Evolutionary conservation across 306 rosid genomes (phyloP).

Genomic region (Alnus glutinosa): DNA sequence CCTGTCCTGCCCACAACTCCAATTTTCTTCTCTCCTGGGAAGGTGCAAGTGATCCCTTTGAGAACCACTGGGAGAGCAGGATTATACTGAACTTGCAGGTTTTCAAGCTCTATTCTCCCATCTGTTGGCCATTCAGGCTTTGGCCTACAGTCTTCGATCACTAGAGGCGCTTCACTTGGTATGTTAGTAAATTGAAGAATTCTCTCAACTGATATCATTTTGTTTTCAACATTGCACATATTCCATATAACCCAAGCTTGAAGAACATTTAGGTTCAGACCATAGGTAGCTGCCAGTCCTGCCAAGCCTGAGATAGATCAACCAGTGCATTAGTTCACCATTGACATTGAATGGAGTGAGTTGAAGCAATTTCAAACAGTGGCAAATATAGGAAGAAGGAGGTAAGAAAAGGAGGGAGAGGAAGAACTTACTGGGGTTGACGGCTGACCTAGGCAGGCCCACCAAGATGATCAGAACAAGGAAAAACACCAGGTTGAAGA

Average conservation of each 20-base stretch:
- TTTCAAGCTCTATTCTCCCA: conserved; percentile 62
- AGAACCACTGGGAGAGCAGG: conserved; percentile 71
- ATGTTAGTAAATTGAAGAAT: conserved; percentile 67
- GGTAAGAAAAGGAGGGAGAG: conserved; percentile 10
- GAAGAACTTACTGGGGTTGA: conserved; percentile 65
- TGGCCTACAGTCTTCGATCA: conserved; percentile 58
- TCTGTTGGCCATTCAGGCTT: conserved; percentile 66
- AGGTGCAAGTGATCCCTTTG: conserved; percentile 70
- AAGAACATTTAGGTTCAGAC: conserved; percentile 71
- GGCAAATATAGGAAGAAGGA: not conserved
- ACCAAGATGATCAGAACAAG: conserved; percentile 66
- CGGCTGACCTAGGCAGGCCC: conserved; percentile 64
- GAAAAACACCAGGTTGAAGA: conserved; percentile 69
- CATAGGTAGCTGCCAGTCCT: conserved; percentile 80
- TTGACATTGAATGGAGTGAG: not conserved
- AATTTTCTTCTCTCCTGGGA: conserved; percentile 62
- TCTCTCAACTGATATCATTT: conserved; percentile 89
- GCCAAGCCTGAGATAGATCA: conserved; percentile 65
- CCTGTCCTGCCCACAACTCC: conserved; percentile 88
- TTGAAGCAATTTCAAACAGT: not conserved
- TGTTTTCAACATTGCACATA: conserved; percentile 87
- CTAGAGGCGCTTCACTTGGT: conserved; percentile 71
- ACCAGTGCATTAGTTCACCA: conserved; percentile 5
- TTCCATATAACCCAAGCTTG: conserved; percentile 95
- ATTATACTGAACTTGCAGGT: conserved; percentile 61